phyloP scores from a whole-genome alignment of 1,139 yeast genomes.

The Debaryomyces robertsiae region DNA sequence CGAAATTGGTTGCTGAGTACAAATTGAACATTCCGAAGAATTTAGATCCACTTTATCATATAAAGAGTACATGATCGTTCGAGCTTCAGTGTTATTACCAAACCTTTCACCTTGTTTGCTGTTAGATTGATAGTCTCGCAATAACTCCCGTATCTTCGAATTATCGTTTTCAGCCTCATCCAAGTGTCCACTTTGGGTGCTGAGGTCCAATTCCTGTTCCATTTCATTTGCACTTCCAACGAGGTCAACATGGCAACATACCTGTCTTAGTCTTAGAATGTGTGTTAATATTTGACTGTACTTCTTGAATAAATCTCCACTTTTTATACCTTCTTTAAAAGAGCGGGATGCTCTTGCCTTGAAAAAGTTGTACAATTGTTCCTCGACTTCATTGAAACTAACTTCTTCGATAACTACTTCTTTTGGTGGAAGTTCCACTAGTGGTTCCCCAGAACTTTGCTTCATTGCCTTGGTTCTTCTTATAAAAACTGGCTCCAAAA shows the following conservation, averaged over 20 bases:
- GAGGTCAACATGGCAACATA: slow-evolving; percentile 81
- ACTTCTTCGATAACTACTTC: slow-evolving; percentile 70
- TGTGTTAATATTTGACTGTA: slow-evolving; percentile 84
- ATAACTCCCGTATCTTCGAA: slow-evolving; percentile 13
- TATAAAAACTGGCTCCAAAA: slow-evolving; percentile 78
- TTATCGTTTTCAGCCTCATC: slow-evolving; percentile 21
- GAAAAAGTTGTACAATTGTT: slow-evolving; percentile 67
- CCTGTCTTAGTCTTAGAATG: slow-evolving; percentile 79
- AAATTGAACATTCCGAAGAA: slow-evolving; percentile 80
- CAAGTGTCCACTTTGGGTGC: background rate
- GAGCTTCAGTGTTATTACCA: slow-evolving; percentile 33
- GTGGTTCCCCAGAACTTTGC: slow-evolving; percentile 68
- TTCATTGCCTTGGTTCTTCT: slow-evolving; percentile 89
- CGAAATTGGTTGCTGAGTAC: slow-evolving; percentile 67
- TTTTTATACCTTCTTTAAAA: slow-evolving; percentile 60
- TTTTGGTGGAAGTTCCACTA: slow-evolving; percentile 79
- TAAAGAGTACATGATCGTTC: slow-evolving; percentile 29
- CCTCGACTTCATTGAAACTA: slow-evolving; percentile 67
- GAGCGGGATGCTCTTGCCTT: slow-evolving; percentile 69
- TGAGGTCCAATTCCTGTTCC: slow-evolving; percentile 28
- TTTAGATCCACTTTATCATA: slow-evolving; percentile 34
- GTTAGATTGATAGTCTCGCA: slow-evolving; percentile 19
- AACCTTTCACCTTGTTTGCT: slow-evolving; percentile 28
- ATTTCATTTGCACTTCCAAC: slow-evolving; percentile 49
- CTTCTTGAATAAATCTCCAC: slow-evolving; percentile 71